Base-by-base conservation (phyloP, 768 basidiomycete species). In the Agrocybe praecox region DNA sequence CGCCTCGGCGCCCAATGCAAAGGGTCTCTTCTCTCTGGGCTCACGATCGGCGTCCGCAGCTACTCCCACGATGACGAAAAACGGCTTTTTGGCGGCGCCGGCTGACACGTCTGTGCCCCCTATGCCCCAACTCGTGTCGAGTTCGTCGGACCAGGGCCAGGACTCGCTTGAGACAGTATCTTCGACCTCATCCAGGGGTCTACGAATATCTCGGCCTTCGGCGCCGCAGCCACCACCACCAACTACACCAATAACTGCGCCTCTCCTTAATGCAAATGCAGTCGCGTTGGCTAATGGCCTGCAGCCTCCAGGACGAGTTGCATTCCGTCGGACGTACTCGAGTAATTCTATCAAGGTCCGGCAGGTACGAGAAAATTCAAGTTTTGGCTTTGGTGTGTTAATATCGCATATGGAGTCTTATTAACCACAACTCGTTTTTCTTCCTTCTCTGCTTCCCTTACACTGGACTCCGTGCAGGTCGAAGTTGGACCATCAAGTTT, bases 281-380 rank as follows among this genome's bases (percentile, higher is more conserved):
- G 83, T 78, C 53, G 77, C 81, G 24, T 51, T 55, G 42, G 36
- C 67, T 65, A 21, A 61, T 67, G 54, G 82, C 79, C 21, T 65
- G 21, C 61, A 60, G 6, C 62, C 63, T 21, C 85, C 86, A 19
- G 81, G 82, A 55, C 85, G 85, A 72, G 74, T 83, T 59, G 83
- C 92, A 24, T 98, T 98, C 72, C 84, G 93, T 55, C 78, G 97
- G 67, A 98, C 97, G 46, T 99, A 99, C 74, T 96, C 94, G 40
- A 95, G 92, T 68, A 96, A 97, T 72, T 96, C 94, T 18, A 98
- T 99, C 77, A 97, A 97, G 77, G 86, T 95, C 63, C 82, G 87
- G 67, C 84, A 89, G 75, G 94, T 94, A 40, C 36, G 72, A 65
- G 65, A 57, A 53, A 47, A 47, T 21, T 14, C 44, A 47, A 46